These are phyloP conservation scores for Phyllostachys edulis DNA, from an alignment of 176 grass and related monocot genomes.

Conservation along the genomic window DNA sequence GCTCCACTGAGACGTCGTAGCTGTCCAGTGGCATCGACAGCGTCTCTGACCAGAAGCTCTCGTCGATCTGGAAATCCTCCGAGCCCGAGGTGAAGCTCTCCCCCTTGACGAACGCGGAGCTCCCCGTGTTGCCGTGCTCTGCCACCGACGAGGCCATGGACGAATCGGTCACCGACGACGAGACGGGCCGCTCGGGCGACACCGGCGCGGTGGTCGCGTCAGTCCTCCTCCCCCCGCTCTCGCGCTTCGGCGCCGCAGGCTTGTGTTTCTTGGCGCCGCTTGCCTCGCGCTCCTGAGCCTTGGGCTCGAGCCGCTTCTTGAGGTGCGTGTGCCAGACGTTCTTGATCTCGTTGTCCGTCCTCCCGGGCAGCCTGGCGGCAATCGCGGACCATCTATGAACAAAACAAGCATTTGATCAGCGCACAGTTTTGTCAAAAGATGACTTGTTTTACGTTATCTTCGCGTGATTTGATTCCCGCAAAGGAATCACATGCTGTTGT, in stretches of 20 bases:
- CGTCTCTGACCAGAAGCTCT: constrained; percentile 87
- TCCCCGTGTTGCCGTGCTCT: constrained; percentile 41
- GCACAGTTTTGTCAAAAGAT: not conserved
- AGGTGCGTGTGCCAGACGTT: constrained; percentile 95
- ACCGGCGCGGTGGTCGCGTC: constrained; percentile 1
- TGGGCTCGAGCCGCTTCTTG: constrained; percentile 63
- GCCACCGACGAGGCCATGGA: constrained; percentile 34
- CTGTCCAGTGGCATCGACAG: constrained; percentile 52
- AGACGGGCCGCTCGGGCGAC: constrained; percentile 49
- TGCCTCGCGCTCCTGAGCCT: constrained; percentile 13
- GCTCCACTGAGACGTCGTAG: constrained; percentile 19
- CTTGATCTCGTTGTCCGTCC: constrained; percentile 97
- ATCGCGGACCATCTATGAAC: constrained; percentile 73
- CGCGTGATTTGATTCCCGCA: constrained; percentile 41
- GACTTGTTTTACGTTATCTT: constrained; percentile 6
- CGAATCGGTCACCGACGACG: constrained; percentile 60
- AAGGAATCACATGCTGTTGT: constrained; percentile 3
- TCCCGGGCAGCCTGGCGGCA: constrained; percentile 64
- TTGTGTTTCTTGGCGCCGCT: constrained; percentile 23
- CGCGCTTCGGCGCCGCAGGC: constrained; percentile 29
- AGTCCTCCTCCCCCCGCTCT: not conserved
- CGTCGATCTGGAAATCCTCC: constrained; percentile 79
- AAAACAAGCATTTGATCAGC: constrained; percentile 22
- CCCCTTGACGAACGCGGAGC: constrained; percentile 43
- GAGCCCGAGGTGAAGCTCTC: constrained; percentile 65